phyloP scores from a whole-genome alignment of 352 stramenopile genomes.

The Phytophthora sojae region DNA sequence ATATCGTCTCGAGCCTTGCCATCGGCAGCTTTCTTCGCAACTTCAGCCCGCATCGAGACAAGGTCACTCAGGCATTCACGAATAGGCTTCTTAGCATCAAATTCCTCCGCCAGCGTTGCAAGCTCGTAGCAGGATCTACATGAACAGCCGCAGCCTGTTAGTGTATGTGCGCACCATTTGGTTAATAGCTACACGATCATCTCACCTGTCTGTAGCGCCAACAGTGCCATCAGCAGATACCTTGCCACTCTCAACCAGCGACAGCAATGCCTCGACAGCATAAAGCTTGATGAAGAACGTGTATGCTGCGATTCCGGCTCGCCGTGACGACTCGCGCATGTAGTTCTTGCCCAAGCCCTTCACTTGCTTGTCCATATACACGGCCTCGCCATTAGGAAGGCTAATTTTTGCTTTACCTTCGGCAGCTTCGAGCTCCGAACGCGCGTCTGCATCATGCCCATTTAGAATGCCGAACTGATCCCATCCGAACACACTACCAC shows the following conservation, averaged over 20 bases:
- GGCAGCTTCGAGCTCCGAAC: constrained; percentile 41
- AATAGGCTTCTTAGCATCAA: constrained; percentile 41
- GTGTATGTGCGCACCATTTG: not conserved
- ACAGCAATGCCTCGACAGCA: constrained; percentile 68
- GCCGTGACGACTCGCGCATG: constrained; percentile 72
- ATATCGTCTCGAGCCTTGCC: constrained; percentile 79
- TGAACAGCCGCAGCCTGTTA: not conserved
- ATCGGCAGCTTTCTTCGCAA: constrained; percentile 65
- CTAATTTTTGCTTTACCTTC: constrained; percentile 48
- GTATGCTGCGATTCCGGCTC: constrained; percentile 71
- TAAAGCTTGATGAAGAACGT: constrained; percentile 88
- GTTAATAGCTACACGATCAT: not conserved
- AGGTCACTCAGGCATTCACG: constrained; percentile 69
- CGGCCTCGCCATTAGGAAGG: constrained; percentile 52
- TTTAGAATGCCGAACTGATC: constrained; percentile 3
- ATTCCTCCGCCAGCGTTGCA: constrained; percentile 55
- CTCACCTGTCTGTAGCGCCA: constrained; percentile 43
- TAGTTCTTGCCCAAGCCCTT: constrained; percentile 87
- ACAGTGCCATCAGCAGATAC: constrained; percentile 43
- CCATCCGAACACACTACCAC: not conserved
- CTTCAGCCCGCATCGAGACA: constrained; percentile 54
- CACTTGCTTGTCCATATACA: constrained; percentile 84
- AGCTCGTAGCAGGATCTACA: constrained; percentile 47
- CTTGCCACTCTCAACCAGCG: constrained; percentile 36
- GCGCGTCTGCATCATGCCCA: constrained; percentile 42